Evolutionary conservation across 2,329 filamentous ascomycete genomes (phyloP).

Genomic region (Colletotrichum gloeosporioides): DNA sequence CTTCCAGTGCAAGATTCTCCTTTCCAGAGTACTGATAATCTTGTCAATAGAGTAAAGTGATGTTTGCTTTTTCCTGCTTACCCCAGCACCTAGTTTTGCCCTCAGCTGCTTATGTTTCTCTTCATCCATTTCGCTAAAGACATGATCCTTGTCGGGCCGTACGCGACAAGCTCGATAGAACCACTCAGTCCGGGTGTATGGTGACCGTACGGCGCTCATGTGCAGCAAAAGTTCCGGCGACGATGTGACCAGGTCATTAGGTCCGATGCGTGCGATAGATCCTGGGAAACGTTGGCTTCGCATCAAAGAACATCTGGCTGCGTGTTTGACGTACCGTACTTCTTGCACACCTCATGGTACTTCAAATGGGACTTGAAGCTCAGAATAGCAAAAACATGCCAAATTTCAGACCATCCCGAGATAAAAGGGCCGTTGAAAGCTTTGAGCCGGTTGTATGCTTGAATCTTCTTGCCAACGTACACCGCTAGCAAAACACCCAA

Average conservation of each 20-base stretch:
- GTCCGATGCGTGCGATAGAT: slow-evolving; percentile 44
- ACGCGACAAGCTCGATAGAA: slow-evolving; percentile 39
- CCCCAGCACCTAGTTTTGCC: slow-evolving; percentile 46
- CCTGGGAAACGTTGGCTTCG: slow-evolving; percentile 22
- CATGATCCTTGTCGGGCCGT: slow-evolving; percentile 38
- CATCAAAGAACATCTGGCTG: no score
- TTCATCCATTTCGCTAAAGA: slow-evolving; percentile 40
- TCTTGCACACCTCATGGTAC: slow-evolving; percentile 9
- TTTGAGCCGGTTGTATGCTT: slow-evolving; percentile 4
- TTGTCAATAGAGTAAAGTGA: neutral
- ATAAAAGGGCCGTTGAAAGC: slow-evolving; percentile 10
- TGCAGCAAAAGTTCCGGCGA: slow-evolving; percentile 39
- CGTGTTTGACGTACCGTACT: neutral
- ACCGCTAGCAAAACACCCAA: neutral
- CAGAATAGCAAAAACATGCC: slow-evolving; percentile 6
- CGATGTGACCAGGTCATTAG: slow-evolving; percentile 43
- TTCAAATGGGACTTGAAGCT: slow-evolving; percentile 16
- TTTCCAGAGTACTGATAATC: slow-evolving; percentile 47
- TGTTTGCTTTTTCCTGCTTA: neutral
- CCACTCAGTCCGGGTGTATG: slow-evolving; percentile 39
- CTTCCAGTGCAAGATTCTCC: slow-evolving; percentile 48
- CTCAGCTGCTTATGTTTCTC: slow-evolving; percentile 40
- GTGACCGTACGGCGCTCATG: slow-evolving; percentile 38
- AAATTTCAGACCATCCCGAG: neutral
- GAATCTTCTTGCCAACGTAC: neutral